Evolutionary conservation across 1,284 basidiomycete species (phyloP).

Genomic region (Kalmanozyma brasiliensis): DNA sequence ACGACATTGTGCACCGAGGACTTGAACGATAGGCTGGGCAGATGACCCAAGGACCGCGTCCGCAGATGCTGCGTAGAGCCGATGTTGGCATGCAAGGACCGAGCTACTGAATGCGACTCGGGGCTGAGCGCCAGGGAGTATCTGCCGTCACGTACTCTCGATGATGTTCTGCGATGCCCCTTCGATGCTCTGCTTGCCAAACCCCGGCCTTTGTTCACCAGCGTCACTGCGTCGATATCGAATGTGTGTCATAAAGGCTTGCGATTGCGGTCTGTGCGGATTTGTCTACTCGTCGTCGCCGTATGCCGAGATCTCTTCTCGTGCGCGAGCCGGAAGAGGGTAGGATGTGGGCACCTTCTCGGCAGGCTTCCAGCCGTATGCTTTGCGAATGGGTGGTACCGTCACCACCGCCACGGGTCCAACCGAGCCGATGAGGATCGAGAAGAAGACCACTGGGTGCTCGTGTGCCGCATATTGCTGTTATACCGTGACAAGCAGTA

Average conservation of each 20-base stretch:
- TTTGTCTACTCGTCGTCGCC: slow-evolving; percentile 53
- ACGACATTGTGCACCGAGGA: too few species aligned
- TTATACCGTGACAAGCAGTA: not conserved
- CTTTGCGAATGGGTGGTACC: slow-evolving; percentile 82
- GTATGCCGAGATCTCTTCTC: slow-evolving; percentile 57
- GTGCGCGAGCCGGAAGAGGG: slow-evolving; percentile 71
- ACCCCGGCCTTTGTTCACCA: too few species aligned
- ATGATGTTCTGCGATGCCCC: too few species aligned
- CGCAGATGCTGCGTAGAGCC: too few species aligned
- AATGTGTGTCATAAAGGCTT: not conserved
- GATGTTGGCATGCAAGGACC: too few species aligned
- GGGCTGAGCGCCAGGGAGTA: too few species aligned
- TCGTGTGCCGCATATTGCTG: slow-evolving; percentile 88
- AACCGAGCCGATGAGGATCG: slow-evolving; percentile 76
- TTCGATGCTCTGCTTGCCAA: too few species aligned
- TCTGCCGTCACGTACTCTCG: too few species aligned
- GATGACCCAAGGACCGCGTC: too few species aligned
- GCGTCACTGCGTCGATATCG: too few species aligned
- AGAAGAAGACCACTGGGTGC: slow-evolving; percentile 90
- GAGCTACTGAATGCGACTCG: too few species aligned
- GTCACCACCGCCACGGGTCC: slow-evolving; percentile 78
- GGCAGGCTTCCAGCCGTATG: slow-evolving; percentile 77
- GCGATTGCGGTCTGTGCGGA: slow-evolving; percentile 12
- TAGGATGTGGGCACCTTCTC: slow-evolving; percentile 84
- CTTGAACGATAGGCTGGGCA: too few species aligned